These are phyloP conservation scores for Sporothrix phasma DNA, from an alignment of 2,329 filamentous ascomycete genomes.

Conservation along the genomic window DNA sequence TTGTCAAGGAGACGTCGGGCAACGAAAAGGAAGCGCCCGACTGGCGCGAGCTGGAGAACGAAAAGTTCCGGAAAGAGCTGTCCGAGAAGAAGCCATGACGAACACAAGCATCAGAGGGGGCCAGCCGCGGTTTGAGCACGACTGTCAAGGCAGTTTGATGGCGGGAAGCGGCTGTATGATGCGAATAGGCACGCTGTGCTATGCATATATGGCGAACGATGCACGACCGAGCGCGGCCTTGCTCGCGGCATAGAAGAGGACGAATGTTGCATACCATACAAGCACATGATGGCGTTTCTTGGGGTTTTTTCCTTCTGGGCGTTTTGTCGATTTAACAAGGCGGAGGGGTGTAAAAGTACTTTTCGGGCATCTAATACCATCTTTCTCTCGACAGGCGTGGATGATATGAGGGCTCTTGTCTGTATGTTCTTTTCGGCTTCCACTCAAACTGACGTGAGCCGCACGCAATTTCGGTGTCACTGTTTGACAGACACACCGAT, in stretches of 20 bases:
- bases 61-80: constrained; percentile 41
- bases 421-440: no score
- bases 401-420: background rate
- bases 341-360: background rate
- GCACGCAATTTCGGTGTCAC: no score
- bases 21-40: constrained; percentile 52
- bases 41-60: constrained; percentile 57
- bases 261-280: background rate
- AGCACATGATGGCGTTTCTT: background rate
- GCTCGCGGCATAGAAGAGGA: background rate
- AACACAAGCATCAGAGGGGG: no score
- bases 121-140: no score
- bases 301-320: background rate
- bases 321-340: background rate
- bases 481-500: no score
- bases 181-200: background rate
- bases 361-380: background rate
- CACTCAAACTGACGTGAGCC: no score
- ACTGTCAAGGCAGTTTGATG: background rate
- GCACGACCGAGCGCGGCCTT: background rate
- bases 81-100: constrained; percentile 18
- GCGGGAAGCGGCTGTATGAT: background rate
- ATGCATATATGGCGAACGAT: background rate
- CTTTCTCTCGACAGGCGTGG: background rate
- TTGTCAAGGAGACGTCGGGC: constrained; percentile 56